Conservation (phyloP, 331 rosid genomes). For the Erythrophleum ivorense region DNA sequence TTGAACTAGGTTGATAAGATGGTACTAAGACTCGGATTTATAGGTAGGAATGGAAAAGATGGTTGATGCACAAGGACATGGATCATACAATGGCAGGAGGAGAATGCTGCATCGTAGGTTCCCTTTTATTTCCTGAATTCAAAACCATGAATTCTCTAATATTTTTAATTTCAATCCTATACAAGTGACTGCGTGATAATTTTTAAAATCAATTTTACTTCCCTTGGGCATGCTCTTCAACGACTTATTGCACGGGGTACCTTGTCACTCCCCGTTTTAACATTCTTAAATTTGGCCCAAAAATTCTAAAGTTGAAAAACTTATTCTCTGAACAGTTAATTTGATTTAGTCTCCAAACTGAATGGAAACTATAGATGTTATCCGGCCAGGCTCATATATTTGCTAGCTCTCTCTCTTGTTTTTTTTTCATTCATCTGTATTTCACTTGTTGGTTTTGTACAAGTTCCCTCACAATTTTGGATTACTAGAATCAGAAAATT, state of each 20-base stretch:
- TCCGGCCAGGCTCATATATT: not conserved
- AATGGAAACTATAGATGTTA: slow-evolving; percentile 1
- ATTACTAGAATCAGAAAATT: slow-evolving; percentile 4
- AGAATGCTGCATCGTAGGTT: slow-evolving; percentile 71
- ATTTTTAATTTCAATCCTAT: slow-evolving; percentile 35
- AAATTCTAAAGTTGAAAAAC: not conserved
- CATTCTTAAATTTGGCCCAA: not conserved
- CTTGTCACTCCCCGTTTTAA: not conserved
- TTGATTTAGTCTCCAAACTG: not conserved
- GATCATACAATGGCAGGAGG: slow-evolving; percentile 64
- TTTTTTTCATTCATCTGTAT: not conserved
- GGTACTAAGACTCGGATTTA: slow-evolving; percentile 76
- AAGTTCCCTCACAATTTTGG: slow-evolving; percentile 16
- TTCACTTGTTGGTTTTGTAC: not conserved
- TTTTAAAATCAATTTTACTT: slow-evolving; percentile 7
- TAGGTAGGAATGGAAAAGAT: slow-evolving; percentile 88
- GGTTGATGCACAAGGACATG: slow-evolving; percentile 76
- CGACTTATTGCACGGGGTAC: slow-evolving; percentile 9
- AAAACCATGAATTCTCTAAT: slow-evolving; percentile 38
- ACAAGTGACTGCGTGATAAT: slow-evolving; percentile 29
- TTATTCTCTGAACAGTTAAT: slow-evolving; percentile 14
- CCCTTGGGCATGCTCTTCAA: not conserved
- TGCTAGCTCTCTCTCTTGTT: not conserved
- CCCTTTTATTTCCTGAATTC: slow-evolving; percentile 48
- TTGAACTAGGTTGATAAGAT: slow-evolving; percentile 60